Evolutionary conservation across 2,329 filamentous ascomycete species (phyloP).

Genomic region (Trichophaea hybrida): DNA sequence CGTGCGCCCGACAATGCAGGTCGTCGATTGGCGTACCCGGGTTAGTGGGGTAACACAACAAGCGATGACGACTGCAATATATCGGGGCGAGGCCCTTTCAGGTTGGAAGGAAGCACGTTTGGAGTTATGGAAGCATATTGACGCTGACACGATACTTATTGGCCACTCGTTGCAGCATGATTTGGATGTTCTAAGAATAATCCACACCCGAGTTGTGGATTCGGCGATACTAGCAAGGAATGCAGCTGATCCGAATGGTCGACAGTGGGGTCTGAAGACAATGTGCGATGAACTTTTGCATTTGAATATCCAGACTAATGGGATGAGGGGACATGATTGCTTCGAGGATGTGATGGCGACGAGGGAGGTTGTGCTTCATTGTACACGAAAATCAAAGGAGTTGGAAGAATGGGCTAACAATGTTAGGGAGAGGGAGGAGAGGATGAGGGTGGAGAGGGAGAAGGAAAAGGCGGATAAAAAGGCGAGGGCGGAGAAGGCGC

Average conservation of each 20-base stretch:
- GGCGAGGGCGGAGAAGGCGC: neutral
- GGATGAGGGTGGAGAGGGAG: slow-evolving; percentile 4
- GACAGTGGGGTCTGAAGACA: slow-evolving; percentile 31
- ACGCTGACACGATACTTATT: slow-evolving; percentile 36
- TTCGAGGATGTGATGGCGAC: slow-evolving; percentile 39
- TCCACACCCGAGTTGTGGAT: slow-evolving; percentile 36
- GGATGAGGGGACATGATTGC: slow-evolving; percentile 34
- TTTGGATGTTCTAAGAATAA: slow-evolving; percentile 34
- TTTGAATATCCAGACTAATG: slow-evolving; percentile 30
- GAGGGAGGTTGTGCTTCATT: slow-evolving; percentile 38
- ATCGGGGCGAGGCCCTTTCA: slow-evolving; percentile 28
- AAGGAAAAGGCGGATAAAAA: neutral
- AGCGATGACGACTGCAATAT: slow-evolving; percentile 29
- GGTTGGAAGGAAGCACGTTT: slow-evolving; percentile 36
- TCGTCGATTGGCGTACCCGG: slow-evolving; percentile 32
- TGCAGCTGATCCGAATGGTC: slow-evolving; percentile 26
- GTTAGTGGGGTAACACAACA: slow-evolving; percentile 32
- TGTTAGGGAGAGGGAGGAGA: slow-evolving; percentile 11
- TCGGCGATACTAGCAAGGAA: slow-evolving; percentile 33
- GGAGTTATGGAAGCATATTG: slow-evolving; percentile 34
- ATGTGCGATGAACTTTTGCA: slow-evolving; percentile 31
- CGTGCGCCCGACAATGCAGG: slow-evolving; percentile 31
- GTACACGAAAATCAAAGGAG: slow-evolving; percentile 31
- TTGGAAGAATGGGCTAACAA: slow-evolving; percentile 31
- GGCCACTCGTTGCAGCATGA: slow-evolving; percentile 38